These are phyloP conservation scores for Bauhinia variegata DNA, from an alignment of 306 rosid genomes.

Conservation along the genomic window DNA sequence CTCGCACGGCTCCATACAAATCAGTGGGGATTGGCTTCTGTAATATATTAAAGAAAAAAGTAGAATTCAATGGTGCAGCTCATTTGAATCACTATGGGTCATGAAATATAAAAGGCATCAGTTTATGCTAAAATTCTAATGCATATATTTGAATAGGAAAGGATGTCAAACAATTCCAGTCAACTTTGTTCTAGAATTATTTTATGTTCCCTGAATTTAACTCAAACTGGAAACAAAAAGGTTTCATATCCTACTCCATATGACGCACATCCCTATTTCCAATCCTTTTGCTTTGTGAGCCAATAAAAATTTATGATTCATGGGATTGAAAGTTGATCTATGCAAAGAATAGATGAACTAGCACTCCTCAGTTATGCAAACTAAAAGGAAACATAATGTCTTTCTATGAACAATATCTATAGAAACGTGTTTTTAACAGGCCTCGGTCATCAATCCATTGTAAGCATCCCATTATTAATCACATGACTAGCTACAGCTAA, in stretches of 20 bases:
- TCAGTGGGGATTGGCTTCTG: slow-evolving; percentile 90
- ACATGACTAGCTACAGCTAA: background rate
- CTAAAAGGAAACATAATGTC: background rate
- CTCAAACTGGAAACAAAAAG: background rate
- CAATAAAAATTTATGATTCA: background rate
- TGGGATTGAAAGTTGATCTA: background rate
- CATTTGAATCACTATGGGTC: slow-evolving; percentile 18
- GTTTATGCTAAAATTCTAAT: background rate
- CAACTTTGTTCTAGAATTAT: too few relatives aligned
- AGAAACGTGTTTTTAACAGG: too few relatives aligned
- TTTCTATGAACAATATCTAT: background rate
- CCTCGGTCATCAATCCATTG: background rate
- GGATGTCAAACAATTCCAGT: background rate
- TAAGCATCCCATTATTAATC: background rate
- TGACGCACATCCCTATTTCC: background rate
- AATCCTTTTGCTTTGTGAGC: background rate
- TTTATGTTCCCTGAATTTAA: background rate
- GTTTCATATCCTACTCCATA: background rate
- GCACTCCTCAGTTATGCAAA: background rate
- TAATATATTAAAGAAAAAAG: slow-evolving; percentile 11
- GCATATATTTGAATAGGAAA: background rate
- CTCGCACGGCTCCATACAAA: slow-evolving; percentile 71
- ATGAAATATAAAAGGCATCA: background rate
- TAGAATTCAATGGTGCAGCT: slow-evolving; percentile 11
- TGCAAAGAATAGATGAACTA: background rate